Conservation (phyloP, 345 rosid species). For the Microthlaspi erraticum region DNA sequence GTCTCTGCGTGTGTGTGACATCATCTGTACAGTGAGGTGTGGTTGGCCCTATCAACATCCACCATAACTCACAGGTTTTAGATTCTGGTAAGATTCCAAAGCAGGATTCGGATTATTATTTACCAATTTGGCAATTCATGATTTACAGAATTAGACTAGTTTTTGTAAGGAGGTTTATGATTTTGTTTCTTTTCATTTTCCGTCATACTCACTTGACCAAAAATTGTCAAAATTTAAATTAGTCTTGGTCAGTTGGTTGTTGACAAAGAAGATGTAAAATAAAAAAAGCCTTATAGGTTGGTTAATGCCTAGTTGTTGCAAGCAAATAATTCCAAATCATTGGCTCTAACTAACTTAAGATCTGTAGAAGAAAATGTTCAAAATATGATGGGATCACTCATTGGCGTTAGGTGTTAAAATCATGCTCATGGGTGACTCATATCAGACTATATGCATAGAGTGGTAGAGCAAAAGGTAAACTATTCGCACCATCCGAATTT, state of each 20-base stretch:
- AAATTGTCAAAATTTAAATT: conserved; percentile 6
- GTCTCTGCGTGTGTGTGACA: conserved; percentile 19
- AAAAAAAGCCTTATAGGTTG: conserved; percentile 8
- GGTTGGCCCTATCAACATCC: conserved; percentile 36
- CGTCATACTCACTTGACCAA: conserved; percentile 1
- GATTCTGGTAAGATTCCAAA: conserved; percentile 26
- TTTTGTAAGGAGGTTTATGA: too few relatives aligned
- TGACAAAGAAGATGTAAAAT: not conserved
- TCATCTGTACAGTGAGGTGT: conserved; percentile 27
- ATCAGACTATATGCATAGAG: conserved; percentile 23
- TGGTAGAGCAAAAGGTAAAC: conserved; percentile 4
- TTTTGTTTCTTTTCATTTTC: not conserved
- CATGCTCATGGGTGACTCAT: conserved; percentile 18
- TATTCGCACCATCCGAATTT: conserved; percentile 56
- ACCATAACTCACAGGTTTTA: conserved; percentile 29
- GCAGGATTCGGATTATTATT: conserved; percentile 12
- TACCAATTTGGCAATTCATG: conserved; percentile 17
- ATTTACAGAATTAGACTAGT: conserved; percentile 4
- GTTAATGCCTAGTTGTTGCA: conserved; percentile 23
- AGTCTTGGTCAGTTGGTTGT: conserved; percentile 5
- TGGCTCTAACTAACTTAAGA: conserved; percentile 21
- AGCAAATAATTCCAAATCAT: conserved; percentile 27
- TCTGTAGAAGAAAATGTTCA: conserved; percentile 13
- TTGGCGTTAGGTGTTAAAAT: conserved; percentile 20
- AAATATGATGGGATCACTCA: conserved; percentile 17